Conservation (phyloP, 2,329 filamentous ascomycete species). For the Venturia aucupariae region DNA sequence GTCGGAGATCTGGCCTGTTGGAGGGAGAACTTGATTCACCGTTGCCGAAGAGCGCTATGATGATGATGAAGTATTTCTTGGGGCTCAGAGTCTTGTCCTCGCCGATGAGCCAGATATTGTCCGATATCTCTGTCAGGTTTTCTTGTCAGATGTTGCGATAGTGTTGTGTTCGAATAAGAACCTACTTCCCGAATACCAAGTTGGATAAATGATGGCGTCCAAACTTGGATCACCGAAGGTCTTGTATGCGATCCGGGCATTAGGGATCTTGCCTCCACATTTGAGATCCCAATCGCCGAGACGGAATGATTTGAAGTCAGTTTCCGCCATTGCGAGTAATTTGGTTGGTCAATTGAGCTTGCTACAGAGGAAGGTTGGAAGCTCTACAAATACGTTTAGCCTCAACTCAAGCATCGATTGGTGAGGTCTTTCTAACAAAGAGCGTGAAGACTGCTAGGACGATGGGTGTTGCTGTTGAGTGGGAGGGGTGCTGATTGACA, state of each 20-base stretch:
- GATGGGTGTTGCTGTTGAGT: background rate
- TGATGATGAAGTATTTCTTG: constrained; percentile 57
- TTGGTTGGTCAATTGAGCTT: background rate
- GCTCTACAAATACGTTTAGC: background rate
- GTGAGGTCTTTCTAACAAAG: background rate
- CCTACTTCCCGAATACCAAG: constrained; percentile 60
- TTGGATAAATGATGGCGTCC: constrained; percentile 66
- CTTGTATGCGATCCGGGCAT: constrained; percentile 67
- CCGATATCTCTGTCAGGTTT: constrained; percentile 42
- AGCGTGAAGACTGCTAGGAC: background rate
- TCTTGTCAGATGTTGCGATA: background rate
- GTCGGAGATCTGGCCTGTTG: constrained; percentile 44
- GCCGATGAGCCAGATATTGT: constrained; percentile 69
- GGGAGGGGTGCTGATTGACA: background rate
- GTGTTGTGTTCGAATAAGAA: constrained; percentile 11
- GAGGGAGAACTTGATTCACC: constrained; percentile 59
- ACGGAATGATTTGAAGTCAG: constrained; percentile 40
- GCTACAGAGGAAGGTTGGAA: background rate
- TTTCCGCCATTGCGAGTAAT: constrained; percentile 16
- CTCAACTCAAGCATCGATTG: background rate
- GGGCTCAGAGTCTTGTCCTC: constrained; percentile 56
- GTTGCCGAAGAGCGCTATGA: constrained; percentile 61
- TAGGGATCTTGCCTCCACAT: constrained; percentile 50
- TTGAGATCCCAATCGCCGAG: constrained; percentile 60
- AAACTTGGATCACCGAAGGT: constrained; percentile 55